Evolutionary conservation across 805 yeast species (phyloP).

Genomic region (Yarrowia bubula): DNA sequence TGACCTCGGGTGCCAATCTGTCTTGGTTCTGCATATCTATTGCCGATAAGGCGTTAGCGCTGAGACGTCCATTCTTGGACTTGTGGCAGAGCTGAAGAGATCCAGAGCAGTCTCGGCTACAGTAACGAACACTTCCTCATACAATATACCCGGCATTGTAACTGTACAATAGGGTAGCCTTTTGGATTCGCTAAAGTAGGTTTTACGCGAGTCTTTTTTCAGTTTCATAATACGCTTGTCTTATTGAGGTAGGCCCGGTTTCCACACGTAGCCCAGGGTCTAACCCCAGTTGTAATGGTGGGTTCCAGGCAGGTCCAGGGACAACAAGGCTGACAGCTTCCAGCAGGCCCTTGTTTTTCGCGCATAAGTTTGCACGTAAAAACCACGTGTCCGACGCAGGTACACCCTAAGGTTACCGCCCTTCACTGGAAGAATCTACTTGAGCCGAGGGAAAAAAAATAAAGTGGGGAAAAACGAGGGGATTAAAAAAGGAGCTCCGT

Average conservation of each 20-base stretch:
- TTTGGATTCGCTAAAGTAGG: background rate
- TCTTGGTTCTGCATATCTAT: too few species aligned
- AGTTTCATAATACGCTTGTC: background rate
- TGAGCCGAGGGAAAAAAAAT: background rate
- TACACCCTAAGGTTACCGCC: slow-evolving; percentile 6
- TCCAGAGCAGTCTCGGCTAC: too few species aligned
- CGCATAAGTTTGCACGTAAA: background rate
- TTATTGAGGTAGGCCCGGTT: background rate
- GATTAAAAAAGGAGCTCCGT: background rate
- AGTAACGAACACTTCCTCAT: background rate
- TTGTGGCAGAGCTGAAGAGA: too few species aligned
- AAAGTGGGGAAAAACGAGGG: background rate
- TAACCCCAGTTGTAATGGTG: background rate
- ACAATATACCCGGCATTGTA: background rate
- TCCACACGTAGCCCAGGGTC: background rate
- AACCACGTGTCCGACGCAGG: slow-evolving; percentile 16
- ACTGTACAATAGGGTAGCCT: background rate
- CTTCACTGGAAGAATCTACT: background rate
- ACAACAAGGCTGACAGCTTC: background rate
- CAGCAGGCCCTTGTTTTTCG: background rate
- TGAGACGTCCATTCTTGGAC: too few species aligned
- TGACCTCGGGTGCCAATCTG: too few species aligned
- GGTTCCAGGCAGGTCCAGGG: background rate
- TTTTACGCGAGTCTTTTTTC: background rate
- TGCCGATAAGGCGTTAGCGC: too few species aligned